phyloP scores from a whole-genome alignment of 1,284 basidiomycete species.

The Exobasidium cylindrosporum region DNA sequence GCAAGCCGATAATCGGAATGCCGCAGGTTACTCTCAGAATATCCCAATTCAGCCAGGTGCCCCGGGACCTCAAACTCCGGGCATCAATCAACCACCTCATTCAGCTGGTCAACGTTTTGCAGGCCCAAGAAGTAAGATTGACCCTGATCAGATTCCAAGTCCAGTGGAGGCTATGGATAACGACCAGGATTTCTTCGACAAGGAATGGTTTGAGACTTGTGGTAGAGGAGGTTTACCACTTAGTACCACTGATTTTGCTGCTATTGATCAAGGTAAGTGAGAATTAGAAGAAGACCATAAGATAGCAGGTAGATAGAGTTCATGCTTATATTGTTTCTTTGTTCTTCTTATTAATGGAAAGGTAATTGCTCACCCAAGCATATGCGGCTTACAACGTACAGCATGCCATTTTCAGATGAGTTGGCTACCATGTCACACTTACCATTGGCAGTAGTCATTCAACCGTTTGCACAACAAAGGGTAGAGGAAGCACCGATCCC shows the following conservation, averaged over 20 bases:
- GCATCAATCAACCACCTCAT: conserved; percentile 56
- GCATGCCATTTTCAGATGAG: conserved; percentile 74
- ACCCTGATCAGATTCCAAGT: conserved; percentile 86
- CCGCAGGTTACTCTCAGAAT: conserved; percentile 9
- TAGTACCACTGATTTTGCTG: conserved; percentile 79
- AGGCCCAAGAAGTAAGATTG: conserved; percentile 74
- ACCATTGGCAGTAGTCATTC: conserved; percentile 79
- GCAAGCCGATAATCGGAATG: conserved; percentile 16
- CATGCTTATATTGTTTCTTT: conserved; percentile 9
- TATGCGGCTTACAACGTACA: conserved; percentile 67
- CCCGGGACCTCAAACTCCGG: conserved; percentile 17
- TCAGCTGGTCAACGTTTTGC: conserved; percentile 56
- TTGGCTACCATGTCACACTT: conserved; percentile 74
- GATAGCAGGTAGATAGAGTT: too few species aligned
- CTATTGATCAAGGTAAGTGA: conserved; percentile 80
- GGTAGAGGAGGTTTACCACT: conserved; percentile 69
- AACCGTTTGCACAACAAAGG: conserved; percentile 82
- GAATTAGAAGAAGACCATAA: too few species aligned
- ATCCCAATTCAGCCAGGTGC: conserved; percentile 15
- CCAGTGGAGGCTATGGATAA: conserved; percentile 78
- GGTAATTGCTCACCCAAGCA: conserved; percentile 68
- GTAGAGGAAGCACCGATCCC: conserved; percentile 67
- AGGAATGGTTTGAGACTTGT: conserved; percentile 72
- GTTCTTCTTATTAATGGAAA: conserved; percentile 56
- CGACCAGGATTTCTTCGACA: conserved; percentile 79